A percentile compares a stretch with the other conserved stretches of the same genome.
Conservation (phyloP, 306 rosid species). For the Cucurbita ficifolia region DNA sequence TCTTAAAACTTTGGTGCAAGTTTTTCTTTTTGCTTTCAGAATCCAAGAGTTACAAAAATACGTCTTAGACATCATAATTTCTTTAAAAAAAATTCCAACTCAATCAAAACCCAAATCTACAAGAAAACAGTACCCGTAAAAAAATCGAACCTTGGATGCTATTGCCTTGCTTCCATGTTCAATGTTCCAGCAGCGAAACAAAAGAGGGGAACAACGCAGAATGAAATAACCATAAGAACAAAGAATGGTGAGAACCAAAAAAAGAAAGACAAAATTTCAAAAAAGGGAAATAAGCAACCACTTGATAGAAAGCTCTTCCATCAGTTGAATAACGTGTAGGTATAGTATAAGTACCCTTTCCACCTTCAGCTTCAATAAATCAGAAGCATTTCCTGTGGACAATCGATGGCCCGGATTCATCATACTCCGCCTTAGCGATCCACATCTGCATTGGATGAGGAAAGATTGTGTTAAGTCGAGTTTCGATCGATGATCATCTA, state of each 20-base stretch:
- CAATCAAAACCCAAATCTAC: not conserved
- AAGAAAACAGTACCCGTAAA: not conserved
- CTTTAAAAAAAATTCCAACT: not conserved
- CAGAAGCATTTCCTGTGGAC: conserved; percentile 98
- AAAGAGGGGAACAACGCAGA: conserved; percentile 3
- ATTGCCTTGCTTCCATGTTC: conserved; percentile 45
- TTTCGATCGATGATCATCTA: not conserved
- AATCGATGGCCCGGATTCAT: conserved; percentile 90
- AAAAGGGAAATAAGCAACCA: conserved; percentile 31
- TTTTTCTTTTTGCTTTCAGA: not conserved
- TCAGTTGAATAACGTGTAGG: conserved; percentile 25
- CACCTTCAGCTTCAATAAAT: conserved; percentile 26
- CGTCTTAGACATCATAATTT: not conserved
- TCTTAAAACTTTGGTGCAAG: not conserved
- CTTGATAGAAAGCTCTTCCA: conserved; percentile 28
- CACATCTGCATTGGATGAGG: conserved; percentile 55
- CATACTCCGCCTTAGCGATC: conserved; percentile 93
- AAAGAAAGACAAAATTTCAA: not conserved
- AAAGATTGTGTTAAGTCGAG: not conserved
- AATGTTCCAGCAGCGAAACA: conserved; percentile 31
- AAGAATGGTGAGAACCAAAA: conserved; percentile 17
- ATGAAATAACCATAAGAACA: conserved; percentile 32
- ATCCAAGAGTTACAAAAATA: not conserved
- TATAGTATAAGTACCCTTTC: conserved; percentile 25
- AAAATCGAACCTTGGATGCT: conserved; percentile 23